A percentile compares a stretch with the other conserved stretches of the same genome.
phyloP scores from a whole-genome alignment of 2,329 filamentous ascomycete genomes.

The Colletotrichum sp. region DNA sequence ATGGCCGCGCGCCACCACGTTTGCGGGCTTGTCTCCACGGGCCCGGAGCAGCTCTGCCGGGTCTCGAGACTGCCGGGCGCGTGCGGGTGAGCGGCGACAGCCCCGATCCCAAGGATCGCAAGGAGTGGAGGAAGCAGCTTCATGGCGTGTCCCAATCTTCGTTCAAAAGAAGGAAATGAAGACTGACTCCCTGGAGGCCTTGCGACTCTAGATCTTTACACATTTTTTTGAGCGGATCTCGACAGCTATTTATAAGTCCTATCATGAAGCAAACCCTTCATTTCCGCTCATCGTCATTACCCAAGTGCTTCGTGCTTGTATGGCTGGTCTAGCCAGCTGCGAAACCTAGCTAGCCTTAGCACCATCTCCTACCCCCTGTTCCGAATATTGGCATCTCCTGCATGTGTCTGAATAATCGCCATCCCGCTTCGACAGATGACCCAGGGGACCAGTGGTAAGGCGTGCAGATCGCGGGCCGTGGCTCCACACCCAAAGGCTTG shows the following conservation, averaged over 20 bases:
- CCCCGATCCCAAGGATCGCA: background rate
- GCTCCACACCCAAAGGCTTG: background rate
- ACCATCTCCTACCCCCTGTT: background rate
- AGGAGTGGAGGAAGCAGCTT: background rate
- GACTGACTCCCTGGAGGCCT: background rate
- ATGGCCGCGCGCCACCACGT: conserved; percentile 32
- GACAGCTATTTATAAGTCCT: background rate
- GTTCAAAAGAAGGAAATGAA: background rate
- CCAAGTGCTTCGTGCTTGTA: background rate
- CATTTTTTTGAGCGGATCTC: background rate
- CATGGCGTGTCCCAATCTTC: background rate
- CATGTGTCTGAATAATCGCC: conserved; percentile 15
- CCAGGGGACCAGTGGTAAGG: background rate
- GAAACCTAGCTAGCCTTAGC: background rate
- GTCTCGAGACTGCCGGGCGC: background rate
- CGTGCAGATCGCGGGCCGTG: background rate
- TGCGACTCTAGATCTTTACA: background rate
- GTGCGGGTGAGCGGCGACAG: background rate
- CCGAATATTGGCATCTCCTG: background rate
- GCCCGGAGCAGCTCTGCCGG: conserved; percentile 7
- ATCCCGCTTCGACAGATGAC: background rate
- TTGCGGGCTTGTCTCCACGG: conserved; percentile 3
- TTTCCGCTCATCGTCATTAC: background rate
- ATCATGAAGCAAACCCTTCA: background rate
- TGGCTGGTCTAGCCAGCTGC: background rate